Evolutionary conservation across 176 grass and related monocot species (phyloP), one percentile per base, ranked within the genome.

Genomic region (Zoysia pacifica): DNA sequence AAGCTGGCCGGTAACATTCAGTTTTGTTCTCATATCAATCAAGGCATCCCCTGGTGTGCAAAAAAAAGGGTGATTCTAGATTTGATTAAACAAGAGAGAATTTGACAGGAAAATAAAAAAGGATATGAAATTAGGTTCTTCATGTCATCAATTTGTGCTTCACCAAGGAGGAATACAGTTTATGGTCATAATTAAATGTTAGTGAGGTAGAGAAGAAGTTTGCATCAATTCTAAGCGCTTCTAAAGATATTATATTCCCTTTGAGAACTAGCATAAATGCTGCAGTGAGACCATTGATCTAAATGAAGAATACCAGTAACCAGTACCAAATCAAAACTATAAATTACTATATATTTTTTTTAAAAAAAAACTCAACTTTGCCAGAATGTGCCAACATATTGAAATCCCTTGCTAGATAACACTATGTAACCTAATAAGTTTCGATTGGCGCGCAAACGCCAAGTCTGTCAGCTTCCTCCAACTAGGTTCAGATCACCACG

Each of bases 1-100:
- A 6, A 47, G 93, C 76, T 90, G 93, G 62, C 70, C 87, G 53
- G 76, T 78, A 62, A 67, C 87, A 64, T 93, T 86, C 54, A 97
- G 65, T 69, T 84, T 86, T 52, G 19, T 44, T 61, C 85, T 97
- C 90, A 97, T 90, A 71, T 90, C 87, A 76, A 62, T 58, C 43
- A 97, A 79, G 37, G 80, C 90, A 20, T 86, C 80, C 62, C 79
- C 93, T 91, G 78, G 78, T 65, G 14, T 18, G 19, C 0, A 58
- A 58, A 84, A 64, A 20, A 74, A 39, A 58, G 12, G 62, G 45
- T 77, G 44, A 81, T 68, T 51, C 11, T n/a, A 52, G 43, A 16
- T 53, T 48, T 41, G 65, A 77, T 15, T 38, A 48, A 50, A 79
- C 15, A 13, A 51, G 55, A 40, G 11, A 59, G 68, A 45, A 37